Evolutionary conservation across 2,329 filamentous ascomycete species (phyloP).

Genomic region (Raffaelea albimanens): DNA sequence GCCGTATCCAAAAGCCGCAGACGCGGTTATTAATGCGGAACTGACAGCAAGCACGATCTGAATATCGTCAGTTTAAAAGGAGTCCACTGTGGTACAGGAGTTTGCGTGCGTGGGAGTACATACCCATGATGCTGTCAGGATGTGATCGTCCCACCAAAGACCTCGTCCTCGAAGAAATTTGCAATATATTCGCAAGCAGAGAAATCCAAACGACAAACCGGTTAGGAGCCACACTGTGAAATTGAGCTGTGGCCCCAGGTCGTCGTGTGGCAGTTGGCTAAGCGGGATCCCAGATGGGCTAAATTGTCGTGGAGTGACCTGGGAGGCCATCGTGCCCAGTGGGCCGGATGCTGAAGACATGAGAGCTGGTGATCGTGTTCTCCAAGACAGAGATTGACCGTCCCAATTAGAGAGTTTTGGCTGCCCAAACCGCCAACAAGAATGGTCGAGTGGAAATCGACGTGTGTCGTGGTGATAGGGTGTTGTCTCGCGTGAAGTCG

Average conservation of each 20-base stretch:
- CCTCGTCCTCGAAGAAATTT: constrained; percentile 17
- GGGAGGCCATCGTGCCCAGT: not conserved
- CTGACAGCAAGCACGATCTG: constrained; percentile 10
- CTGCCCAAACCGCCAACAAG: too few relatives aligned
- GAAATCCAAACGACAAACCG: constrained; percentile 12
- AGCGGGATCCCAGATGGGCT: not conserved
- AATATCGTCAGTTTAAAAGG: not conserved
- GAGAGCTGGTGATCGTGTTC: too few relatives aligned
- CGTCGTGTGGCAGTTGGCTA: constrained; percentile 7
- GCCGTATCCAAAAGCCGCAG: constrained; percentile 6
- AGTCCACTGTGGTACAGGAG: too few relatives aligned
- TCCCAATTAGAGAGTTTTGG: too few relatives aligned
- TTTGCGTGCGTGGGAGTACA: too few relatives aligned
- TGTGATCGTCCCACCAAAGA: constrained; percentile 20
- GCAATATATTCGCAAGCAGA: constrained; percentile 19
- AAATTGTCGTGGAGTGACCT: constrained; percentile 1
- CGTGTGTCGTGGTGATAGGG: too few relatives aligned
- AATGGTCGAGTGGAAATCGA: too few relatives aligned
- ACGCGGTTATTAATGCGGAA: not conserved
- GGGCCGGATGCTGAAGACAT: not conserved
- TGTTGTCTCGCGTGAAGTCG: too few relatives aligned
- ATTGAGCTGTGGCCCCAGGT: constrained; percentile 14
- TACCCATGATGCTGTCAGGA: constrained; percentile 18
- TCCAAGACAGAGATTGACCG: too few relatives aligned
- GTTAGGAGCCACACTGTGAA: constrained; percentile 14